Base-by-base conservation (phyloP, 257 asterid genomes). In the Fraxinus americana region DNA sequence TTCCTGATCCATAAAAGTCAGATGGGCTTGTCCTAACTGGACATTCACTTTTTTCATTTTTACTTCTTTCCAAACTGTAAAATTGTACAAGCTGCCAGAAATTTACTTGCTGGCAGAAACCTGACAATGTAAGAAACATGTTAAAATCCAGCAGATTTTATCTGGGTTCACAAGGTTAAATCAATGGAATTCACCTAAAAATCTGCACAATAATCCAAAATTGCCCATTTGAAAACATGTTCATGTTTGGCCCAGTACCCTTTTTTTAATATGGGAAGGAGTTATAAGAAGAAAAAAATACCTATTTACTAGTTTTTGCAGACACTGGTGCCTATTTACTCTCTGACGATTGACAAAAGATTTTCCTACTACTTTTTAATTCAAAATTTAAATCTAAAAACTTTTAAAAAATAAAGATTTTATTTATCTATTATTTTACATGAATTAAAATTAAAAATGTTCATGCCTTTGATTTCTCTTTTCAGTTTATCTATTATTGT, bases 181-280 rank as follows among this genome's bases (percentile, higher is more conserved):
- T 61, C 59, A 32, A 41, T 10, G 48, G 14, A 41, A 41, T 11
- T 41, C 54, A 73, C 77, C 45, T 75, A 48, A 72, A 85, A 63
- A 74, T 75, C 78, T 70, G 81, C 79, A 67, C 87, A 73, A 74
- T 81, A 74, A 79, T 78, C n/a, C 78, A 74, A 80, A 81, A 71
- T 83, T 82, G 77, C 89, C 89, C 72, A 17, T 81, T 88, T 80
- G 36, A 81, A 90, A 72, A 71, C 38, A 21, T 14, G 52, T 74
- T 77, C 48, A 50, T 77, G 76, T 66, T 70, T 81, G 61, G 34
- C 72, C 54, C 21, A 70, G 50, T 63, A 43, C 82, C 2, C 77
- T 82, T 38, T 63, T 72, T 75, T 57, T 19, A 74, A 71, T 77
- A 74, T 81, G 7, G 82, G 74, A 65, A 61, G 67, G 59, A 73